A percentile compares a stretch with the other conserved stretches of the same genome.
These are phyloP conservation scores for Fraxinus albicans DNA, from an alignment of 305 asterid species.

Conservation along the genomic window DNA sequence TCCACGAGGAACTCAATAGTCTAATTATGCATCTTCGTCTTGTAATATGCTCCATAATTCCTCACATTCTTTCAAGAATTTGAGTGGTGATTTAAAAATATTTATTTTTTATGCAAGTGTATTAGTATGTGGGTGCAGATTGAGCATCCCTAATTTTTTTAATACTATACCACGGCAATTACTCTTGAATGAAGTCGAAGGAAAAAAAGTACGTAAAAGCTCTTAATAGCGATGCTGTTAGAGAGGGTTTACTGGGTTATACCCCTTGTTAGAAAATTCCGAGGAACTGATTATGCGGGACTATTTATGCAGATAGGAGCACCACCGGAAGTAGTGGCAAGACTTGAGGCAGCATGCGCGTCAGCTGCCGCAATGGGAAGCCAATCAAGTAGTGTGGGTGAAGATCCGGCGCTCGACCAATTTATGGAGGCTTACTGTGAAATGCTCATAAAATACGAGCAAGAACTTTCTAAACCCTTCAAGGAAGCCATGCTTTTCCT, in stretches of 20 bases:
- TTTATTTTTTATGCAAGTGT: background rate
- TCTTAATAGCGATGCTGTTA: background rate
- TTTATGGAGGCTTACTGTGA: conserved; percentile 98
- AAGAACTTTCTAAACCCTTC: conserved; percentile 90
- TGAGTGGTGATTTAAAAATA: background rate
- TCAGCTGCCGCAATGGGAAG: conserved; percentile 51
- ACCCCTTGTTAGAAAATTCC: background rate
- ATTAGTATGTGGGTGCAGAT: background rate
- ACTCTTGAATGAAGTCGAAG: background rate
- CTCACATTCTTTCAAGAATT: background rate
- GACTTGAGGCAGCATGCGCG: conserved; percentile 76
- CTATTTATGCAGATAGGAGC: conserved; percentile 78
- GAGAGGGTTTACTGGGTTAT: background rate
- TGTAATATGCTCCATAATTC: background rate
- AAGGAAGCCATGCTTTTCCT: conserved; percentile 93
- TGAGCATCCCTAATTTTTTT: background rate
- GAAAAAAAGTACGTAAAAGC: background rate
- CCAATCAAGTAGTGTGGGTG: conserved; percentile 50
- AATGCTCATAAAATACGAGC: conserved; percentile 83
- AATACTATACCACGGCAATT: background rate
- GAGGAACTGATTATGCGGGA: background rate
- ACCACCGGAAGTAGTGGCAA: conserved; percentile 89
- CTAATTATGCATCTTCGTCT: background rate
- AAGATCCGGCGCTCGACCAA: conserved; percentile 91
- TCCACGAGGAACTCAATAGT: background rate